Conservation (phyloP, 257 asterid genomes). For the Jasminum sambac region DNA sequence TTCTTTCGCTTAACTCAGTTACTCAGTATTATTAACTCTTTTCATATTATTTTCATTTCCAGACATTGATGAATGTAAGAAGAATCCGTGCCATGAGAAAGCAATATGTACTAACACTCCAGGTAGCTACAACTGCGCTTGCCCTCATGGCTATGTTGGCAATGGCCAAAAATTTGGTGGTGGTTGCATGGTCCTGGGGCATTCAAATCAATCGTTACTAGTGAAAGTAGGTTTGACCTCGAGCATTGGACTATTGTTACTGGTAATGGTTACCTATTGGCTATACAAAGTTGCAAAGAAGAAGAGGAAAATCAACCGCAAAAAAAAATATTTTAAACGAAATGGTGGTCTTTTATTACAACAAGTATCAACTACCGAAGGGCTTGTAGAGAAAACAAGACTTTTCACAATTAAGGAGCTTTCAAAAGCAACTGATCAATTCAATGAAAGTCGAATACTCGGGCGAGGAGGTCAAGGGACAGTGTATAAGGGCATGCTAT, state of each 20-base stretch:
- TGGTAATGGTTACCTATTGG: conserved; percentile 15
- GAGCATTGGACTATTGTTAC: conserved; percentile 25
- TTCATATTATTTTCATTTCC: background rate
- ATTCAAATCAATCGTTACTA: too few species aligned
- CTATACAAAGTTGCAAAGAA: conserved; percentile 30
- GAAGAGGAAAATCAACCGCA: conserved; percentile 21
- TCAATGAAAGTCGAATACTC: too few species aligned
- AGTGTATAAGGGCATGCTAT: conserved; percentile 18
- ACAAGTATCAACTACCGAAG: too few species aligned
- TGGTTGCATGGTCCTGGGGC: conserved; percentile 31
- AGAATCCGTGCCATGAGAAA: conserved; percentile 24
- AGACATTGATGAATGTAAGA: conserved; percentile 33
- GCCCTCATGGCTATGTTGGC: conserved; percentile 27
- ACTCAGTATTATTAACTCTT: too few species aligned
- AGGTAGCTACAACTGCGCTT: conserved; percentile 33
- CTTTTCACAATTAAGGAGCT: too few species aligned
- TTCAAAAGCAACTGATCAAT: too few species aligned
- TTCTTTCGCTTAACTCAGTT: too few species aligned
- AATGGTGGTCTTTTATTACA: too few species aligned
- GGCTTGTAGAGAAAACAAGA: too few species aligned
- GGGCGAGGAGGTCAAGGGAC: too few species aligned
- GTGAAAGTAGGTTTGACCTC: too few species aligned
- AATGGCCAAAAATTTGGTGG: conserved; percentile 27
- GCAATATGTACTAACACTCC: conserved; percentile 29
- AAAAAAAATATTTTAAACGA: conserved; percentile 18